Base-by-base conservation (phyloP, 2,329 filamentous ascomycete species). In the Cercospora sp. region DNA sequence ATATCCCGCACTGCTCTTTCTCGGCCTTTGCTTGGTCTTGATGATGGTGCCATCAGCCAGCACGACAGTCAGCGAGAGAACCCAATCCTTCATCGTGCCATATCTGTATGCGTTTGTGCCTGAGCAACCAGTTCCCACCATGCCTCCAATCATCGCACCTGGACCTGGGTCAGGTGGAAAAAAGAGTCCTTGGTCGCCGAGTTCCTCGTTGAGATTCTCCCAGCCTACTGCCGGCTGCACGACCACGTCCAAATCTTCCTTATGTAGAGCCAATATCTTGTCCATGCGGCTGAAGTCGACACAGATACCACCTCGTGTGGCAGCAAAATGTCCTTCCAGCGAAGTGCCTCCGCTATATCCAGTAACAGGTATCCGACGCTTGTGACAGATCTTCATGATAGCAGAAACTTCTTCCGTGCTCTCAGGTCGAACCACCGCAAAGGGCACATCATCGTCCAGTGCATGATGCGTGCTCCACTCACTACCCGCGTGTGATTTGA, bases 71-170 rank as follows among this genome's bases (percentile, higher is more conserved):
- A 97, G 81, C 64, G 88, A 91, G 24, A 97, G 82, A 12, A 97
- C 94, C 93, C 93, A 97, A 78, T 97, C 93, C 70, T 92, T 89
- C 93, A 97, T 97, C 2, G 93, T 97, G 70, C 93, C 94, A 79
- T 97, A 97, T 67, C 93, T 87, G 82, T 96, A 97, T 16, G 93
- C 90, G 78, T 97, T 97, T 13, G 93, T 97, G 68, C 93, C 93
- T 16, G 79, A 88, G 79, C 90, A 92, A 63, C 89, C 90, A 0
- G 91, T 93, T 24, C 90, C 91, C 37, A 93, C 88, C 91, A 93
- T 93, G 65, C 93, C 93, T 66, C 93, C 93, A 74, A 97, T 97
- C 89, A 92, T 92, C 69, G 93, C 93, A 18, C 93, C 93, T 63
- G 94, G 93, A 63, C 93, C 94, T 18, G 93, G 93, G 79, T 97